These are phyloP conservation scores for Leccinum solheimii DNA, from an alignment of 1,284 basidiomycete genomes.

Conservation along the genomic window DNA sequence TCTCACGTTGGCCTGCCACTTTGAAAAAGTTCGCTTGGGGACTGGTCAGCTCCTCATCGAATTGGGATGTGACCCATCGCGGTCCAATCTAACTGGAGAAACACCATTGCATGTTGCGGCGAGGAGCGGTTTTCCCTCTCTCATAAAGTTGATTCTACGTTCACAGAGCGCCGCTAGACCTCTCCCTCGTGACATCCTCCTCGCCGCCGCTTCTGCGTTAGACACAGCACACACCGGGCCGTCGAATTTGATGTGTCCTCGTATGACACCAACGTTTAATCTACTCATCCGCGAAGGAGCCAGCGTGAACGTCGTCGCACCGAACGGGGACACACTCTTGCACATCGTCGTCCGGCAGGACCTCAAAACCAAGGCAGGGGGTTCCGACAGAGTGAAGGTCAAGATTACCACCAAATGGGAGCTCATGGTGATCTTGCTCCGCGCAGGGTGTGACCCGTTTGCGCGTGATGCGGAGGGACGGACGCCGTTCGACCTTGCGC, in stretches of 20 bases:
- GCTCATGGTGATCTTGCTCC: slow-evolving; percentile 3
- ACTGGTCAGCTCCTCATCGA: slow-evolving; percentile 1
- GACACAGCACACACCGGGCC: not conserved
- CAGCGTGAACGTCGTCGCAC: not conserved
- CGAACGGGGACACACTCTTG: slow-evolving; percentile 4
- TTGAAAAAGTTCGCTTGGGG: not conserved
- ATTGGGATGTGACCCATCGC: not conserved
- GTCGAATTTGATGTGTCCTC: not conserved
- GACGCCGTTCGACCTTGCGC: slow-evolving; percentile 6
- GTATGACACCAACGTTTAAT: not conserved
- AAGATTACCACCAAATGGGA: not conserved
- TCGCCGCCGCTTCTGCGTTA: not conserved
- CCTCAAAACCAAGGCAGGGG: not conserved
- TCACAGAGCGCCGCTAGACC: not conserved
- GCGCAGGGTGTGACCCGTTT: slow-evolving; percentile 1
- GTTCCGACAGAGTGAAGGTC: not conserved
- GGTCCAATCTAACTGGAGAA: slow-evolving; percentile 2
- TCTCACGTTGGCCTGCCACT: not conserved
- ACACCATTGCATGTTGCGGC: slow-evolving; percentile 6
- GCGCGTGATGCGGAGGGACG: not conserved
- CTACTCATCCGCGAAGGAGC: slow-evolving; percentile 1
- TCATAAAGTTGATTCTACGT: slow-evolving; percentile 1
- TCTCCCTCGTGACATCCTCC: slow-evolving; percentile 3
- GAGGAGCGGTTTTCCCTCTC: not conserved
- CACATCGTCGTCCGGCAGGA: not conserved